Evolutionary conservation across 1,284 basidiomycete genomes (phyloP).

Genomic region (Ustilago tritici): DNA sequence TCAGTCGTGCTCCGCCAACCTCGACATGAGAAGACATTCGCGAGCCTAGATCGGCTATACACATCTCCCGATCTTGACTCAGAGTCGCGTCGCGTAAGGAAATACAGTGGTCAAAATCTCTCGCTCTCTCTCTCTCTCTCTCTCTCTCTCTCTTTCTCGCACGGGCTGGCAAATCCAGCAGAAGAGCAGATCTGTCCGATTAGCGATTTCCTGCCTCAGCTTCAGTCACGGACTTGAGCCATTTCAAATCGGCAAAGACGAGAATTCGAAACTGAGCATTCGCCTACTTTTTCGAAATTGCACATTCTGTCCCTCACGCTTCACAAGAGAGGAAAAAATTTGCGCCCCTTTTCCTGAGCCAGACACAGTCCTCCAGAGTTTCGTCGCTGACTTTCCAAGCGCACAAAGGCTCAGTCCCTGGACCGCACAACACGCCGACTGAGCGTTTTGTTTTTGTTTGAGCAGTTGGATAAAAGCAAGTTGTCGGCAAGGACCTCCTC

Average conservation of each 20-base stretch:
- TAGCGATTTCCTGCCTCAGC: not conserved
- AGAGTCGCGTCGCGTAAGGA: not conserved
- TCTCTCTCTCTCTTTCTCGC: not conserved
- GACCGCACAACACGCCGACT: constrained; percentile 15
- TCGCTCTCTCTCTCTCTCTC: not conserved
- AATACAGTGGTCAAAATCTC: no score
- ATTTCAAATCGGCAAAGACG: not conserved
- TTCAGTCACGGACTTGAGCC: not conserved
- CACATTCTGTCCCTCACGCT: not conserved
- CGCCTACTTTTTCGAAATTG: not conserved
- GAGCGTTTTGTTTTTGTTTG: constrained; percentile 3
- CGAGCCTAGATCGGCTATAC: not conserved
- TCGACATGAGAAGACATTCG: not conserved
- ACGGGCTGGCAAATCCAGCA: not conserved
- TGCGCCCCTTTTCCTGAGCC: not conserved
- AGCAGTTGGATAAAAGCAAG: constrained; percentile 4
- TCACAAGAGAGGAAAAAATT: constrained; percentile 6
- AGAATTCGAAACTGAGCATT: not conserved
- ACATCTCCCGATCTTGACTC: not conserved
- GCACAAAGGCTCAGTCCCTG: not conserved
- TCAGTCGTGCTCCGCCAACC: not conserved
- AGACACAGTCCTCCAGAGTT: constrained; percentile 4
- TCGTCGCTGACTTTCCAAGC: not conserved
- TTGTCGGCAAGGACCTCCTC: not conserved
- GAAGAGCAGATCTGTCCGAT: not conserved